Base-by-base conservation (phyloP, 179 eudicot species). In the Spergularia azorica region DNA sequence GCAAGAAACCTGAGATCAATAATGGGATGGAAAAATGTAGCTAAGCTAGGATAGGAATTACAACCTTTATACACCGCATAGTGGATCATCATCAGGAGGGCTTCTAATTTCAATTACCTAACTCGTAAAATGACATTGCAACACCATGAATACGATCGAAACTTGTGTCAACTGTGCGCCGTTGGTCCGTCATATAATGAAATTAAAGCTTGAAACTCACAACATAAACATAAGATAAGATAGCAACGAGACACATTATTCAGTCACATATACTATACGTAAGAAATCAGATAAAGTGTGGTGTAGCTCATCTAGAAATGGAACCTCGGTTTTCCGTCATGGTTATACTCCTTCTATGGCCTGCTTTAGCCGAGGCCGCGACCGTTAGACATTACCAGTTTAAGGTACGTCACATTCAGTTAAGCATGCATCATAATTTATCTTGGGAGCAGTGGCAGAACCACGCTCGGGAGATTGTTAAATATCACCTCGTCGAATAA, bases 41-140 rank as follows among this genome's bases (percentile, higher is more conserved):
- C 39, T 36, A 36, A 36, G 39, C 39, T 36, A 36, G 39, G 39
- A 36, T 36, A 69, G 55, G 43, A 36, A 7, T 71, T 43, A 60
- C 68, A 70, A 52, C 36, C 9, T 12, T 13, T 18, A 65, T 26
- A 68, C 13, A 64, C 54, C 11, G 18, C 32, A 51, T 58, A 70
- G 46, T 9, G 26, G 18, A 69, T 20, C 14, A 69, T 20, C 14
- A 67, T 55, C 54, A 69, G 76, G 75, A 76, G 74, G 74, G 65
- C 81, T 73, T 51, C 76, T 36, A 36, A 36, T 36, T 74, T 63
- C 83, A 74, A 59, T 81, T 77, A 88, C 96, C 96, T 89, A 90
- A 83, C 89, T 61, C 62, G 65, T 79, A 91, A 88, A 91, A 87
- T 48, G 93, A 89, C 93, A 75, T 64, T 71, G 76, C 89, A 87